Conservation (phyloP, 1,139 yeast species). For the Suhomyces chickasaworum region DNA sequence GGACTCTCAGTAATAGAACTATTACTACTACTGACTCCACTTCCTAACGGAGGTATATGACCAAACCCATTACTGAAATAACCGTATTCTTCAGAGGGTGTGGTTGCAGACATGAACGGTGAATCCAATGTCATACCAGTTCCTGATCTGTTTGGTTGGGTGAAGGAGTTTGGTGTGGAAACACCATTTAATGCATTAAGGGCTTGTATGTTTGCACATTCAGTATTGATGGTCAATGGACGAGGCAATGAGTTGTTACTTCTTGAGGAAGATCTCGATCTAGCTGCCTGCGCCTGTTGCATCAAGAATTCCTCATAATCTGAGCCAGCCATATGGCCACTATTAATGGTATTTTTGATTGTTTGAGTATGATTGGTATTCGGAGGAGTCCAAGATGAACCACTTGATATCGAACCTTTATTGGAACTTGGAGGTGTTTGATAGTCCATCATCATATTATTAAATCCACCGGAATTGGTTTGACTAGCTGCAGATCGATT, state of each 20-base stretch:
- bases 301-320: conserved; percentile 29
- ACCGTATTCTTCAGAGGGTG: conserved; percentile 42
- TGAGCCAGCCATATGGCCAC: conserved; percentile 18
- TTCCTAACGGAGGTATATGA: conserved; percentile 6
- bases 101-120: conserved; percentile 47
- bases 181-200: conserved; percentile 30
- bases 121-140: conserved; percentile 38
- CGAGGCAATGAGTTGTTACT: conserved; percentile 31
- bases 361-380: conserved; percentile 13
- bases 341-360: conserved; percentile 21
- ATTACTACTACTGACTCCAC: conserved; percentile 11
- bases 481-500: conserved; percentile 30
- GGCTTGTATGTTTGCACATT: conserved; percentile 32
- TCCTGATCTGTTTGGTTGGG: neutral
- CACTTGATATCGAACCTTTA: conserved; percentile 35
- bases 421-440: conserved; percentile 48
- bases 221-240: conserved; percentile 47
- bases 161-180: conserved; percentile 10
- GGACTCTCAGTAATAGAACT: conserved; percentile 25
- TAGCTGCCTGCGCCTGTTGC: conserved; percentile 21
- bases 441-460: conserved; percentile 45
- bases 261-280: conserved; percentile 31
- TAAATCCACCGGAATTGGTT: conserved; percentile 19
- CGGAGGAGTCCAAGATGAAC: conserved; percentile 19
- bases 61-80: conserved; percentile 29